Evolutionary conservation across 2,329 filamentous ascomycete species (phyloP), one percentile per base, ranked within the genome.

Genomic region (Paecilomyces niveus): DNA sequence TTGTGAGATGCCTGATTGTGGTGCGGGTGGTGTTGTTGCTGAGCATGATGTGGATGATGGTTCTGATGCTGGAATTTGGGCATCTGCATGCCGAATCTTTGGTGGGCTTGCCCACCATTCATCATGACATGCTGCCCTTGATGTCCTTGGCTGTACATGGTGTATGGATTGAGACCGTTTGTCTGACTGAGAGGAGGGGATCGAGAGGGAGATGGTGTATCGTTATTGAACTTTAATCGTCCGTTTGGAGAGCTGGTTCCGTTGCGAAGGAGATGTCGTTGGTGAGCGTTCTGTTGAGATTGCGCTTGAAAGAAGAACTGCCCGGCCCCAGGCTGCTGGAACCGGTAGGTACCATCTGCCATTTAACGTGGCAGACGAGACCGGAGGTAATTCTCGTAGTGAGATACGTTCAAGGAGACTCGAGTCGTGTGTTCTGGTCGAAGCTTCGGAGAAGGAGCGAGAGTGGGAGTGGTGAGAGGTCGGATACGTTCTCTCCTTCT

Each of bases 271-370:
- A 76, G 69, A 67, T 77, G 75, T 64, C 75, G 72, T 67, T 72
- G 74, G 60, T 76, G 76, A 60, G 72, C 67, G 62, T 71, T 70
- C 61, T 76, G 76, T 65, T 78, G 76, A 56, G 71, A 60, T 69
- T 73, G 72, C 61, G 74, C 68, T 71, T 75, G 72, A 63, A 77
- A 78, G 68, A 74, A 78, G 66, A 77, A 80, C 67, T 76, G 77
- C 73, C 77, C 78, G 75, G 76, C 75, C 73, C 76, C 78, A 78
- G 78, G 76, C 76, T 80, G 78, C 73, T 79, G 78, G 77, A 78
- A 80, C 74, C 78, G 77, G 75, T 78, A 80, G 73, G 76, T 76
- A 79, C 77, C 78, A 80, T 80, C 78, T 78, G 78, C 78, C 78
- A 80, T 80, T 76, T 79, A 80, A 76, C 75, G 75, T 71, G 76